Percentiles rank a stretch among this genome's conserved stretches.
Evolutionary conservation across 345 rosid genomes (phyloP).

Genomic region (Hibiscus syriacus): DNA sequence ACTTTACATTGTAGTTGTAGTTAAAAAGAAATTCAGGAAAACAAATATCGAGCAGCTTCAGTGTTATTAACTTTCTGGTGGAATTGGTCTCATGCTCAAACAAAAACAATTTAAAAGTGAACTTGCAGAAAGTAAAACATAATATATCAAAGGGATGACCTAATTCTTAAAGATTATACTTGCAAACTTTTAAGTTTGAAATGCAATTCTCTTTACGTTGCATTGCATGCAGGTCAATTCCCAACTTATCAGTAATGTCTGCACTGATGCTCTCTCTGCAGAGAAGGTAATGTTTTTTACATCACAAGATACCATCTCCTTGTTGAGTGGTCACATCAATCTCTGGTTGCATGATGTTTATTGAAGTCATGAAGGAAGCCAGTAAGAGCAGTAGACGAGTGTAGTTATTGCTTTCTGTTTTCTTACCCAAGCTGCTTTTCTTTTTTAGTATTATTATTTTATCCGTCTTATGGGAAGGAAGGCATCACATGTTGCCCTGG

Average conservation of each 20-base stretch:
- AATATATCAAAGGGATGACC: background rate
- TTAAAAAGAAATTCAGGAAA: background rate
- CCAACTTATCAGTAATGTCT: slow-evolving; percentile 94
- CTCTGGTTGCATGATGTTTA: background rate
- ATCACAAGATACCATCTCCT: background rate
- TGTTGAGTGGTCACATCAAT: background rate
- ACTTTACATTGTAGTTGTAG: background rate
- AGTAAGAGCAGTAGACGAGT: background rate
- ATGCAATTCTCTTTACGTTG: background rate
- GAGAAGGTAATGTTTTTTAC: slow-evolving; percentile 43
- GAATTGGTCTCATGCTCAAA: background rate
- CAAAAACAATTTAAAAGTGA: background rate
- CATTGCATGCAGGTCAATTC: slow-evolving; percentile 48
- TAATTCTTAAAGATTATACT: background rate
- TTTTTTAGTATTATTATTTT: slow-evolving; percentile 84
- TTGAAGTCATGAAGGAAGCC: background rate
- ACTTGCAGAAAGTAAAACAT: background rate
- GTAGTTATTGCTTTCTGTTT: background rate
- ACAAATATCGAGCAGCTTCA: background rate
- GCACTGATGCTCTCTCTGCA: slow-evolving; percentile 71
- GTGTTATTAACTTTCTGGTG: background rate
- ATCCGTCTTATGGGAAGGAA: slow-evolving; percentile 97
- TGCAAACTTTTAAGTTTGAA: background rate
- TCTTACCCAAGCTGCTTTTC: slow-evolving; percentile 7
- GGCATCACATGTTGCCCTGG: slow-evolving; percentile 95